Conservation (phyloP, 768 basidiomycete species). For the Psilocybe sp. region DNA sequence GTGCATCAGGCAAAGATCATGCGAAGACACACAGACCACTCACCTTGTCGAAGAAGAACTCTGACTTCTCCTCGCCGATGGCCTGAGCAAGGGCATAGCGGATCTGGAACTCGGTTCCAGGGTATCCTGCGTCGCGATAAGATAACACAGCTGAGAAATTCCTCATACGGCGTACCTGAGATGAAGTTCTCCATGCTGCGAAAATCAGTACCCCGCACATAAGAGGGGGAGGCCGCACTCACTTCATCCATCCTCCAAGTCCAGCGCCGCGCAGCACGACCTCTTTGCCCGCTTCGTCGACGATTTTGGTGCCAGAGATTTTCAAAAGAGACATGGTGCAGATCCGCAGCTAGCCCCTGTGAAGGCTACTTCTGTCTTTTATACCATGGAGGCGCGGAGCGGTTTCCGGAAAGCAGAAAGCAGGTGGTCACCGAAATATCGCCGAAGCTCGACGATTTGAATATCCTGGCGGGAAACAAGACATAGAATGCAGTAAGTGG, state of each 20-base stretch:
- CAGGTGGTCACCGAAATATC: too few species aligned
- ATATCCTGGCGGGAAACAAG: neutral
- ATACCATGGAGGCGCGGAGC: slow-evolving; percentile 2
- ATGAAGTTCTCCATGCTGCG: slow-evolving; percentile 77
- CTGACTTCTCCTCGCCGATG: slow-evolving; percentile 65
- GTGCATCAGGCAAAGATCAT: neutral
- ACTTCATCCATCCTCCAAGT: slow-evolving; percentile 89
- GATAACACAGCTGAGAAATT: neutral
- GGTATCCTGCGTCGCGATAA: slow-evolving; percentile 47
- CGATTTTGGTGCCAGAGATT: slow-evolving; percentile 57
- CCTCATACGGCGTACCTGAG: slow-evolving; percentile 37
- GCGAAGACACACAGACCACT: slow-evolving; percentile 1
- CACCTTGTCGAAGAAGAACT: slow-evolving; percentile 85
- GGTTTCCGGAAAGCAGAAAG: too few species aligned
- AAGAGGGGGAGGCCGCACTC: slow-evolving; percentile 28
- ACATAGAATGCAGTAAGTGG: too few species aligned
- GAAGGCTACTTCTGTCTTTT: neutral
- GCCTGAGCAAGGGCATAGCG: slow-evolving; percentile 64
- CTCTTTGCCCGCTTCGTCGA: slow-evolving; percentile 54
- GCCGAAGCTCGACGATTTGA: too few species aligned
- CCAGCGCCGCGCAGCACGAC: slow-evolving; percentile 70
- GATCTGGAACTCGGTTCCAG: slow-evolving; percentile 80
- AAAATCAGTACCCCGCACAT: slow-evolving; percentile 2
- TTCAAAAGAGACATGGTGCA: slow-evolving; percentile 49
- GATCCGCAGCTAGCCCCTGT: slow-evolving; percentile 7